Evolutionary conservation across 2,329 filamentous ascomycete genomes (phyloP).

Genomic region (Polychaeton citri): DNA sequence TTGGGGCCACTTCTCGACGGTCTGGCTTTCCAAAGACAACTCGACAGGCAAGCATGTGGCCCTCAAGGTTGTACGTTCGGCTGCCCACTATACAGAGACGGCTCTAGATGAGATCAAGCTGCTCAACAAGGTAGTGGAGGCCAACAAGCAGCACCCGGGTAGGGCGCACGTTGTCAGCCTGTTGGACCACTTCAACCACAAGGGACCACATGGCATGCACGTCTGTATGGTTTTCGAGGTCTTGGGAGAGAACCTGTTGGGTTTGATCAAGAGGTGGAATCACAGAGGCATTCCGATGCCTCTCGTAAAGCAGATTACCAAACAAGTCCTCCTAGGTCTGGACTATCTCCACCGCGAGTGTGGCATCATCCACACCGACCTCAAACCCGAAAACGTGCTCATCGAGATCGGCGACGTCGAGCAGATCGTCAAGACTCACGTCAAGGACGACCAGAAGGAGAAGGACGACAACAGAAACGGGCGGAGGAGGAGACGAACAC

Average conservation of each 20-base stretch:
- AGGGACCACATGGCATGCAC: conserved; percentile 88
- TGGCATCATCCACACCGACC: conserved; percentile 94
- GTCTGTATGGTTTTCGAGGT: conserved; percentile 99
- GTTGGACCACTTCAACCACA: conserved; percentile 93
- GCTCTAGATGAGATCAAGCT: conserved; percentile 98
- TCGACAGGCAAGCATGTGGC: conserved; percentile 85
- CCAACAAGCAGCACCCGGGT: conserved; percentile 87
- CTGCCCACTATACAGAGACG: conserved; percentile 96
- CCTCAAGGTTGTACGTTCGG: conserved; percentile 92
- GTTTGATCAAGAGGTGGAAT: conserved; percentile 96
- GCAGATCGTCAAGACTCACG: conserved; percentile 92
- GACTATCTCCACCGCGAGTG: conserved; percentile 97
- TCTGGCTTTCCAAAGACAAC: conserved; percentile 76
- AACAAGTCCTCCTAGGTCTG: conserved; percentile 87
- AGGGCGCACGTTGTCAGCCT: conserved; percentile 91
- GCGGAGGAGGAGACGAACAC: conserved; percentile 71
- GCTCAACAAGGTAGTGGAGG: conserved; percentile 89
- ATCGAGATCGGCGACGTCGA: conserved; percentile 99
- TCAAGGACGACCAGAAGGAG: conserved; percentile 63
- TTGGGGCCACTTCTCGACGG: conserved; percentile 98
- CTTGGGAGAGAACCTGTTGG: conserved; percentile 83
- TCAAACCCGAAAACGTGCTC: conserved; percentile 95
- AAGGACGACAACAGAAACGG: conserved; percentile 91
- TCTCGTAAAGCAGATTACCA: conserved; percentile 95
- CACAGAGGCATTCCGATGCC: conserved; percentile 93